phyloP scores from a whole-genome alignment of 225 moss, liverwort and hornwort species.

The Marchantia polymorpha region DNA sequence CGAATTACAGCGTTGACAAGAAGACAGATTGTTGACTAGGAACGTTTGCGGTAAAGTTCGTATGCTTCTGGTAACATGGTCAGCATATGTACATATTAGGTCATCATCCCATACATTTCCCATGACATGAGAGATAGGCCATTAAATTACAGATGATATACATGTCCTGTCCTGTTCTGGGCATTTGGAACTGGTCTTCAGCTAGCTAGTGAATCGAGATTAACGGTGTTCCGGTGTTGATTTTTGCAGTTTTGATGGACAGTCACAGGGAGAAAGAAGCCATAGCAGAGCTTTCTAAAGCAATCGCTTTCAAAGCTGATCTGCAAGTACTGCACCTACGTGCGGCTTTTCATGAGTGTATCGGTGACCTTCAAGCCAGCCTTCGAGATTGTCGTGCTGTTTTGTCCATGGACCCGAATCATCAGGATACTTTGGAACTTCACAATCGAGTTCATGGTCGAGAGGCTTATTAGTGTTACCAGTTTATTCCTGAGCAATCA shows the following conservation, averaged over 20 bases:
- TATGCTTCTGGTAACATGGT: not conserved
- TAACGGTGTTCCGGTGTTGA: constrained; percentile 10
- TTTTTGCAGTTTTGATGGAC: constrained; percentile 89
- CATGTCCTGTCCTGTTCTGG: not conserved
- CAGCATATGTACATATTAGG: not conserved
- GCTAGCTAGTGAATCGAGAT: not conserved
- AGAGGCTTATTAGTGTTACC: constrained; percentile 49
- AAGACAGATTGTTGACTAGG: not conserved
- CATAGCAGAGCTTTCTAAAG: constrained; percentile 86
- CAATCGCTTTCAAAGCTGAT: constrained; percentile 97
- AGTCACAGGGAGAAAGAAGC: constrained; percentile 89
- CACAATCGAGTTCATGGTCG: constrained; percentile 74
- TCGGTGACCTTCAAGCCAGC: constrained; percentile 79
- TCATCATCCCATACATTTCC: too few species aligned
- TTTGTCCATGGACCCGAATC: constrained; percentile 94
- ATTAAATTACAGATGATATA: not conserved
- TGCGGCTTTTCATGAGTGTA: constrained; percentile 96
- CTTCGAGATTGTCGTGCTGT: constrained; percentile 94
- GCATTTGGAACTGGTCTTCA: not conserved
- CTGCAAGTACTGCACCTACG: constrained; percentile 94
- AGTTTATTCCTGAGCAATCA: constrained; percentile 41
- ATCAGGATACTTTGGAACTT: constrained; percentile 84
- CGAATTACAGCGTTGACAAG: not conserved
- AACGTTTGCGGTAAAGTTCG: not conserved
- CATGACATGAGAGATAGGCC: too few species aligned